phyloP scores from a whole-genome alignment of 495 filamentous ascomycete species.

The Aspergillus mulundensis region DNA sequence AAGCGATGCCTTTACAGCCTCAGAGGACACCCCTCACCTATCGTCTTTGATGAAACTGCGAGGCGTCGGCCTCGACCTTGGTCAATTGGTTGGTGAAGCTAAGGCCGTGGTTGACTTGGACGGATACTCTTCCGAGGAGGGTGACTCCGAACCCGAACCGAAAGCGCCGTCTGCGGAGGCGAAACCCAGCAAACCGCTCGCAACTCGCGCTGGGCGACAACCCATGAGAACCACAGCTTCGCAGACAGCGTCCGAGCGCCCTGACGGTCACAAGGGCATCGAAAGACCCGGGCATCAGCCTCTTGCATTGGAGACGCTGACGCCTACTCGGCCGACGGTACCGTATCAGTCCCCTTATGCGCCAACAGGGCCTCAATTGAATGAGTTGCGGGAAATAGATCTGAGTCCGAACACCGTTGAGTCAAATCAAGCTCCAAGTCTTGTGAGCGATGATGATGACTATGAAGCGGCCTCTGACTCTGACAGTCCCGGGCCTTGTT shows the following conservation, averaged over 20 bases:
- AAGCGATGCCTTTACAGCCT: conserved; percentile 40
- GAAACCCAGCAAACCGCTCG: conserved; percentile 17
- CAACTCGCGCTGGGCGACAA: conserved; percentile 31
- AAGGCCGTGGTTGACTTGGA: conserved; percentile 27
- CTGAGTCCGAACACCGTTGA: conserved; percentile 76
- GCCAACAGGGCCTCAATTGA: conserved; percentile 27
- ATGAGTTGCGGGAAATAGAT: conserved; percentile 46
- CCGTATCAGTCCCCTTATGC: conserved; percentile 33
- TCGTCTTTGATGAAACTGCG: conserved; percentile 64
- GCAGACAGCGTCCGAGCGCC: conserved; percentile 47
- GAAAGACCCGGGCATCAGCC: conserved; percentile 29
- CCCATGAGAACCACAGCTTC: conserved; percentile 57
- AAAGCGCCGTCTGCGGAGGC: conserved; percentile 8
- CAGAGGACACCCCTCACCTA: conserved; percentile 70
- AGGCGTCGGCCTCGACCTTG: conserved; percentile 61
- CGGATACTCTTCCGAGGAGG: conserved; percentile 26
- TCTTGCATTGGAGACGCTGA: conserved; percentile 27
- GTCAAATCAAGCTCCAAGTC: conserved; percentile 74
- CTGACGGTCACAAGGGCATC: conserved; percentile 53
- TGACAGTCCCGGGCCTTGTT: conserved; percentile 40
- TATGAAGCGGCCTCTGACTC: conserved; percentile 53
- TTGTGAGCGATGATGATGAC: conserved; percentile 85
- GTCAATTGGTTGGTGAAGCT: conserved; percentile 41
- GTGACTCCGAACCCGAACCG: conserved; percentile 26
- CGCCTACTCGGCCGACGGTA: conserved; percentile 26